Base-by-base conservation (phyloP, 1,139 yeast species). In the Debaryomyces udenii region DNA sequence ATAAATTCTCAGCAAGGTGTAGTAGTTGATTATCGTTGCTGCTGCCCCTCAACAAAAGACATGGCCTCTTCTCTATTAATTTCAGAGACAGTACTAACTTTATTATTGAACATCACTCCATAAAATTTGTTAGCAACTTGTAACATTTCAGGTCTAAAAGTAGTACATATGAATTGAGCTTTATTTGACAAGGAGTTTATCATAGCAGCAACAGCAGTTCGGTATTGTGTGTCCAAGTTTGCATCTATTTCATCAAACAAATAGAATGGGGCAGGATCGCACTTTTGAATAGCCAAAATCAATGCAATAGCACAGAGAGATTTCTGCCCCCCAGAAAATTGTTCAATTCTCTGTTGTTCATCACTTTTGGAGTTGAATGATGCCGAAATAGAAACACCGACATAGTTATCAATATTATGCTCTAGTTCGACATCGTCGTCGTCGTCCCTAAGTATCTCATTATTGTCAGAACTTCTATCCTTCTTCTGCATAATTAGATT, bases 201-300 rank as follows among this genome's bases (percentile, higher is more conserved):
- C 74, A 88, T 70, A 27, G 75, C 66, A 0, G 99, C 96, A 13
- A 93, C 96, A 0, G 96, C 83, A 0, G 88, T 80, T 53, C 99
- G 78, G 59, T 91, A 91, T 57, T 89, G 96, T 2, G 96, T 81
- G 65, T 93, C 99, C 46, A 93, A 73, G 51, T 93, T 93, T 6
- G 98, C 97, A 66, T 93, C 99, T 45, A 93, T 86, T 68, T 93
- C 99, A 62, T 93, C 99, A 63, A 93, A 90, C 40, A 93, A 67
- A 59, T 93, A 93, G 61, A 93, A 93, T 37, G 99, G 98, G 2
- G 98, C 98, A 7, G 98, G 98, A 53, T 93, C 98, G 51, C 95
- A 88, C 58, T 78, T 81, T 66, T 93, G 99, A 47, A 93, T 89
- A 3, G 99, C 98, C 46, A 93, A 75, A 48, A 93, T 91, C 39